These are phyloP conservation scores for Balansia obtecta DNA, from an alignment of 2,329 filamentous ascomycete species.

Conservation along the genomic window DNA sequence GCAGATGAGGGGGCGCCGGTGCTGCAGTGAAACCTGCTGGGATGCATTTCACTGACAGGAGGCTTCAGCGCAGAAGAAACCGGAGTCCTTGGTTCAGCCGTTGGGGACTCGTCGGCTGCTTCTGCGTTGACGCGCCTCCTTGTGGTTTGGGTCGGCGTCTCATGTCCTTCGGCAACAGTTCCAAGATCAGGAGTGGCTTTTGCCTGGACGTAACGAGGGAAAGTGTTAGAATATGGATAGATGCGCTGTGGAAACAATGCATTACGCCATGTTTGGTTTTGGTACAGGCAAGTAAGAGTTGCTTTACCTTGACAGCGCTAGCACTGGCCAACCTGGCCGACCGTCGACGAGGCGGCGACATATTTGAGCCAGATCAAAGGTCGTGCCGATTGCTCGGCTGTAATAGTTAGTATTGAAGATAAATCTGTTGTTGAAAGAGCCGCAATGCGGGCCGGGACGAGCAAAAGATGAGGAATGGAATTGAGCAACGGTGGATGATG, in stretches of 20 bases:
- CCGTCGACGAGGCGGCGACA: constrained; percentile 30
- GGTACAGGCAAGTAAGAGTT: constrained; percentile 6
- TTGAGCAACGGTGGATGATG: constrained; percentile 3
- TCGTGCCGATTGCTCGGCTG: neutral
- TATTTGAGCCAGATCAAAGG: constrained; percentile 12
- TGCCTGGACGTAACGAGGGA: constrained; percentile 9
- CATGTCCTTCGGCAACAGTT: constrained; percentile 32
- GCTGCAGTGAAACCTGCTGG: constrained; percentile 66
- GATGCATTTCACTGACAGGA: constrained; percentile 77
- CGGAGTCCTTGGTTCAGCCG: constrained; percentile 41
- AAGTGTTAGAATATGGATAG: constrained; percentile 2
- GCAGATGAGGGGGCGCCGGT: constrained; percentile 69
- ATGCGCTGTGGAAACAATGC: neutral
- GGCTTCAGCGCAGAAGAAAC: constrained; percentile 57
- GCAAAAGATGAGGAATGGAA: constrained; percentile 7
- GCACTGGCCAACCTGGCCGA: constrained; percentile 31
- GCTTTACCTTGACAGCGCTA: constrained; percentile 23
- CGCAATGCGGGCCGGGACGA: constrained; percentile 4
- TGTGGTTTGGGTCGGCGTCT: constrained; percentile 19
- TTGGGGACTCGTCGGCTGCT: constrained; percentile 23
- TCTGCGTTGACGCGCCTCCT: constrained; percentile 10
- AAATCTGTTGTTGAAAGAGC: constrained; percentile 1
- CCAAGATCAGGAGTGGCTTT: constrained; percentile 23
- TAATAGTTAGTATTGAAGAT: neutral
- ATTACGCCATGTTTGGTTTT: neutral